phyloP scores from a whole-genome alignment of 441 rosid species.

The Monsonia emarginata region DNA sequence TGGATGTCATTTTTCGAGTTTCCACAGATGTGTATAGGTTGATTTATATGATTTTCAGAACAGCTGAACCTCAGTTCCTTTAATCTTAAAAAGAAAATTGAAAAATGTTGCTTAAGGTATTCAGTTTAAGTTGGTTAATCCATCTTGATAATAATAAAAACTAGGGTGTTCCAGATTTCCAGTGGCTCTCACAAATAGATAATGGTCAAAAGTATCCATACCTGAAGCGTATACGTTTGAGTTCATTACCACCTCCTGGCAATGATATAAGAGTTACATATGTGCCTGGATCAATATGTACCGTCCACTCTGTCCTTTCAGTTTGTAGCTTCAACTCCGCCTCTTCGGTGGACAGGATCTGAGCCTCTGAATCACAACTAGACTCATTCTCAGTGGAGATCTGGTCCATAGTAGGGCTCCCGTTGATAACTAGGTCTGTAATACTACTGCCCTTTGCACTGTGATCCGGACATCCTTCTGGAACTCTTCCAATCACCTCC shows the following conservation, averaged over 20 bases:
- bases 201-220: slow-evolving; percentile 17
- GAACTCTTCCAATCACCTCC: slow-evolving; percentile 81
- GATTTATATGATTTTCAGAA: too few relatives aligned
- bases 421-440: slow-evolving; percentile 43
- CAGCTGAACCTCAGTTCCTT: too few relatives aligned
- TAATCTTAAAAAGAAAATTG: too few relatives aligned
- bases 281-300: slow-evolving; percentile 88
- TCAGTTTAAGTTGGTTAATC: too few relatives aligned
- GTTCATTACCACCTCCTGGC: slow-evolving; percentile 78
- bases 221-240: slow-evolving; percentile 93
- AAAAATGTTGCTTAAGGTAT: background rate
- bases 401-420: slow-evolving; percentile 20
- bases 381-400: background rate
- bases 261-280: slow-evolving; percentile 72
- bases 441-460: slow-evolving; percentile 19
- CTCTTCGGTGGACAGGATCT: slow-evolving; percentile 25
- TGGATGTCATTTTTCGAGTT: too few relatives aligned
- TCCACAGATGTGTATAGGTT: too few relatives aligned
- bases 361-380: background rate
- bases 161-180: background rate
- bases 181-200: background rate
- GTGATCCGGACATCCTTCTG: slow-evolving; percentile 30
- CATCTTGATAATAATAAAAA: too few relatives aligned
- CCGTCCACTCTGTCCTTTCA: slow-evolving; percentile 75
- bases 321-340: slow-evolving; percentile 23